Evolutionary conservation across 2,329 filamentous ascomycete genomes (phyloP), one percentile per base, ranked within the genome.

Genomic region (Penicillium sp.): DNA sequence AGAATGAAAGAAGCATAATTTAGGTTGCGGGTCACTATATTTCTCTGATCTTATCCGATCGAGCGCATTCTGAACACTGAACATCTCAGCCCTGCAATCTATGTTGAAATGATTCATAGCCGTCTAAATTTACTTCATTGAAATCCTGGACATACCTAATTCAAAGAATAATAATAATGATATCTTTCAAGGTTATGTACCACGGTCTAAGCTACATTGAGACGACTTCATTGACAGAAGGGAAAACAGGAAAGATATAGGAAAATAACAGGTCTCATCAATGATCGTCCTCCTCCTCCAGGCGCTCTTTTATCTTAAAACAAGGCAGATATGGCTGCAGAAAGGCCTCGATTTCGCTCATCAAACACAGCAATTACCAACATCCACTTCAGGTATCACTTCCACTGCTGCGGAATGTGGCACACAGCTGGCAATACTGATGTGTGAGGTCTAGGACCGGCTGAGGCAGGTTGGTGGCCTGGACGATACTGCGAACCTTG

Each of bases 401-500:
- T 4, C 95, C 95, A 69, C 88, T 96, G 83, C 93, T 98, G 69
- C 92, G 87, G 79, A 99, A 99, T 0, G 92, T 92, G 21, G 93
- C 93, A 73, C 95, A 99, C 35, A 99, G 81, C 55, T 92, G 91
- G 21, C 93, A 95, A 72, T 99, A 99, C 72, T 97, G 91, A 75
- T 99, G 93, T 26, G 95, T 98, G 58, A 99, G 80, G 72, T 98
- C 93, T 54, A 98, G 83, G 39, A 99, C 93, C 58, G 90, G 88
- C 77, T 98, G 95, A 11, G 93, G 93, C 61, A 99, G 79, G 73
- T 90, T 96, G 3, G 93, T 98, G 1, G 93, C 92, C 77, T 99
- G 95, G 53, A 99, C 92, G 71, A 99, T 96, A 75, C 92, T 97
- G 71, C 95, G 86, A 54, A 99, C 90, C 78, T 99, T 99, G 75